Base-by-base conservation (phyloP, 1,139 yeast genomes). In the Scheffersomyces titani region DNA sequence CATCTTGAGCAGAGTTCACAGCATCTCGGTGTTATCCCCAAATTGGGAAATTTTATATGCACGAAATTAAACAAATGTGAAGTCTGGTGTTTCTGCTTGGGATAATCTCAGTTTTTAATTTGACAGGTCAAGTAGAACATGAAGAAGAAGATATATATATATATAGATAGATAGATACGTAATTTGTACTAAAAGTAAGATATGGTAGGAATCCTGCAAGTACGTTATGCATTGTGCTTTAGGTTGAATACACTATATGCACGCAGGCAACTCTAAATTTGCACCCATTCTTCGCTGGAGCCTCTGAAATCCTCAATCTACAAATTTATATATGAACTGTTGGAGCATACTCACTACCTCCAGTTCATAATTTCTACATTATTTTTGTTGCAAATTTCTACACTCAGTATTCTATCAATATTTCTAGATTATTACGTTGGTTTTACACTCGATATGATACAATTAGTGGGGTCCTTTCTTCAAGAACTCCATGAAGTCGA, bases 401-500 rank as follows among this genome's bases (percentile, higher is more conserved):
- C 40, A 30, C 13, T 30, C 11, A 6, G 5, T 6, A 30, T 30
- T 30, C 40, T 30, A 30, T 30, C 13, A 30, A 30, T 30, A 6
- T 11, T 9, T 30, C 40, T 30, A 30, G 40, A 30, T 30, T 30
- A 30, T 30, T 30, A 30, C 40, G 40, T 30, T 11, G 40, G n/a
- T n/a, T n/a, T n/a, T n/a, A 30, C 40, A 11, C 40, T 30, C 40
- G 16, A 11, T 30, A 30, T 30, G 40, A 30, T 30, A 30, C 40
- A 30, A 11, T 30, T 30, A 22, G 49, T 20, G 57, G 19, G 85
- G 84, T 2, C 84, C 85, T 47, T 69, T 71, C 40, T 74, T 75
- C 54, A 83, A 72, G 59, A 83, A 81, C 58, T 81, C 86, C 61
- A 82, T 53, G 57, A 83, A 75, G 63, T 82, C 86, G 73, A 82